Conservation (phyloP, 495 filamentous ascomycete species). For the Aspergillus conjunctus region DNA sequence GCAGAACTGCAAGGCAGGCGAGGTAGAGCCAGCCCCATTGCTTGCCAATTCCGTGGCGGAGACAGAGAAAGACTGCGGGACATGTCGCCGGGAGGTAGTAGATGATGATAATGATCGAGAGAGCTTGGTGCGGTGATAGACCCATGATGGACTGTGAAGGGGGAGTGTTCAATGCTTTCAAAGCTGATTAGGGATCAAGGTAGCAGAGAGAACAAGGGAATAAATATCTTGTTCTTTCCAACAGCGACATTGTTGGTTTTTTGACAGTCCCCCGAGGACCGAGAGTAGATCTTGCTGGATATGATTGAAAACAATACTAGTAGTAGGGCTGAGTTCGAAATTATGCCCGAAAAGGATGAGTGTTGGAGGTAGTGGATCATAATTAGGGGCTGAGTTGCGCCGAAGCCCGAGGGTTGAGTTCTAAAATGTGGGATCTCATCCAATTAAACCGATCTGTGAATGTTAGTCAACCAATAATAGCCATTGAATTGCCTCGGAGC, state of each 20-base stretch:
- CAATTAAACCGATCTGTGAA: no score
- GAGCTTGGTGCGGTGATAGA: constrained; percentile 6
- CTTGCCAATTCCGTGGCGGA: constrained; percentile 2
- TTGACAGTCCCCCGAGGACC: background rate
- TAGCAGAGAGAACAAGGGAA: background rate
- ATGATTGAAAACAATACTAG: no score
- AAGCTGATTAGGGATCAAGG: background rate
- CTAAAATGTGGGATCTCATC: background rate
- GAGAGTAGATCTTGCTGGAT: background rate
- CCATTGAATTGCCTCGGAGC: background rate
- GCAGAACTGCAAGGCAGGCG: background rate
- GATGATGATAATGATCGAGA: constrained; percentile 8
- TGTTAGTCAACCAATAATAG: background rate
- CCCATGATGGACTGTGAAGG: background rate
- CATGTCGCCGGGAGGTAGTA: background rate
- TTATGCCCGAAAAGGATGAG: background rate
- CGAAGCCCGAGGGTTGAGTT: background rate
- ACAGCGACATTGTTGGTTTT: background rate
- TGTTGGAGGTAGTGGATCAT: no score
- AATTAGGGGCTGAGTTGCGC: background rate
- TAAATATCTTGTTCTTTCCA: background rate
- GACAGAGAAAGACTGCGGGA: background rate
- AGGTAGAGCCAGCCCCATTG: constrained; percentile 16
- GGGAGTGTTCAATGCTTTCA: background rate
- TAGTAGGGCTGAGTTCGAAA: background rate